Evolutionary conservation across 2,329 filamentous ascomycete genomes (phyloP).

Genomic region (Fusarium nygamai): DNA sequence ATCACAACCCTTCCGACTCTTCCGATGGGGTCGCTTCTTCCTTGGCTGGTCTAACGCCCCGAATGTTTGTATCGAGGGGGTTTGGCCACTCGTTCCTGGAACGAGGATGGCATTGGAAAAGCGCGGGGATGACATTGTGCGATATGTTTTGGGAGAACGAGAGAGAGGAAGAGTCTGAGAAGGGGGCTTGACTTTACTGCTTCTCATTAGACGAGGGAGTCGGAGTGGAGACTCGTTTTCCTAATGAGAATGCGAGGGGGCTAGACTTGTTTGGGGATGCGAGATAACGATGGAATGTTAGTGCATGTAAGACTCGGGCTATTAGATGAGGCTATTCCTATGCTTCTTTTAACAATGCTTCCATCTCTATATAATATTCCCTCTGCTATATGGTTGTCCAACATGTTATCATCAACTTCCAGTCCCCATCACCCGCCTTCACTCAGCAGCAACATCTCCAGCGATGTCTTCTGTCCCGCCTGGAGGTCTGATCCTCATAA

Average conservation of each 20-base stretch:
- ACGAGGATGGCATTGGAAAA: neutral
- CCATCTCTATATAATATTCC: neutral
- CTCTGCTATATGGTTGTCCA: too few species aligned
- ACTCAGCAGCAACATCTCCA: neutral
- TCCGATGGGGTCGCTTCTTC: neutral
- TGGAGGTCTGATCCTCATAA: neutral
- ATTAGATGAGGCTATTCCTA: neutral
- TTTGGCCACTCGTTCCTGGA: neutral
- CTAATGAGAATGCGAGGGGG: neutral
- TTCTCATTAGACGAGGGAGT: neutral
- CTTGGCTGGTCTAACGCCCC: neutral
- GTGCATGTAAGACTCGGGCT: neutral
- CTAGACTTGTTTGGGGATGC: neutral
- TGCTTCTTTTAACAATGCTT: neutral
- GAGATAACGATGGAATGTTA: neutral
- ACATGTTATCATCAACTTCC: too few species aligned
- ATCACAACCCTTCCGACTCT: neutral
- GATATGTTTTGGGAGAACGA: neutral
- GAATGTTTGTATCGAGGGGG: fast-evolving
- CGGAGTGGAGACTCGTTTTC: neutral
- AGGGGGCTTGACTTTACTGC: neutral
- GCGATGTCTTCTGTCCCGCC: fast-evolving
- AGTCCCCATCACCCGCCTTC: neutral
- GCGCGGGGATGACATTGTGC: neutral
- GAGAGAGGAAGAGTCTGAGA: neutral